Evolutionary conservation across 345 rosid genomes (phyloP), one percentile per base, ranked within the genome.

Genomic region (Sonneratia alba): DNA sequence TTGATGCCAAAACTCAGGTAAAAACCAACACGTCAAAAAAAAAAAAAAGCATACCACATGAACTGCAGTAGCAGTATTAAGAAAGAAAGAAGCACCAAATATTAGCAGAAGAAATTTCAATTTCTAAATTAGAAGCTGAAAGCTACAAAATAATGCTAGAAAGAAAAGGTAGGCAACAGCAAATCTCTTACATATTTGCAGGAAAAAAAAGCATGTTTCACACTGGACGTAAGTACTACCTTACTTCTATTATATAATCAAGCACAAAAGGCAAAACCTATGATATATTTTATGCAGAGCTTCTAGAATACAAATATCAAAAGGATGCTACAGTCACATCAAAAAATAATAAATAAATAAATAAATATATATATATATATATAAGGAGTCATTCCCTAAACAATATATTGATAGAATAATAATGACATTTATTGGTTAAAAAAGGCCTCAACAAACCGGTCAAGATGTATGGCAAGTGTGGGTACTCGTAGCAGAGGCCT

Each of bases 401-500:
- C 47, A 32, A 38, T 19, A n/a, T 15, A 67, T 45, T 6, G 27
- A 38, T 18, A 45, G 7, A 67, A 42, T 21, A 15, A 11, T 21
- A 45, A 42, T 22, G 4, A 48, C 37, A 69, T 62, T 37, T 43
- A 40, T 43, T 22, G 47, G 18, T 40, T 19, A 22, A 27, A 37
- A 6, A 18, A 49, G 66, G 49, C 62, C 70, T 40, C 16, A 70
- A 53, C 70, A 4, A 53, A 89, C 97, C 93, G 85, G 78, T 94
- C 91, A 73, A 94, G 95, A 87, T 94, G 98, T 74, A 94, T 94
- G 70, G 97, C 97, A 66, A 91, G 75, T 22, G 98, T 88, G 48
- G 98, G 96, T 11, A 91, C 86, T 45, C 98, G 86, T 27, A 94
- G 80, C 48, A 94, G 83, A 55, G 98, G 96, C 72, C 93, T 90